A percentile compares a stretch with the other conserved stretches of the same genome.
phyloP scores from a whole-genome alignment of 2,329 filamentous ascomycete genomes.

The Rugonectria rugulosa region DNA sequence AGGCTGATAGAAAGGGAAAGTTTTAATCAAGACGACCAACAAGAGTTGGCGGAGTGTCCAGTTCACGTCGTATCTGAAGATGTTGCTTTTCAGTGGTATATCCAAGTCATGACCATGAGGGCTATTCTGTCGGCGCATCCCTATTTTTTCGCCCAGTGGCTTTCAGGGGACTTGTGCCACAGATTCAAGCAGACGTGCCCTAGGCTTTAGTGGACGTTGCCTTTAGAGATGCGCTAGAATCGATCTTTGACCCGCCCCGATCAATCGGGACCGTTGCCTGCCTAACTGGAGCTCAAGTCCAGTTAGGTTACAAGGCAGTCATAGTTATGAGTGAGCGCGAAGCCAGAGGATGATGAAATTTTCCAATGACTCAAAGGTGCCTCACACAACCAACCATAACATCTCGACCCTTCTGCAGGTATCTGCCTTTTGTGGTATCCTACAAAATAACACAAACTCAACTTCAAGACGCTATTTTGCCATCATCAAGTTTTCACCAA shows the following conservation, averaged over 20 bases:
- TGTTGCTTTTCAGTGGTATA: too few species aligned
- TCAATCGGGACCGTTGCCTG: too few species aligned
- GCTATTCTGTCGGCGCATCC: too few species aligned
- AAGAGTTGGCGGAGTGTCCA: background rate
- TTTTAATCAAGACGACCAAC: background rate
- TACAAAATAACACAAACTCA: constrained; percentile 6
- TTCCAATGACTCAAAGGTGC: constrained; percentile 35
- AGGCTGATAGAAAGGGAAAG: constrained; percentile 23
- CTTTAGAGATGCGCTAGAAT: too few species aligned
- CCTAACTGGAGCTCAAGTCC: too few species aligned
- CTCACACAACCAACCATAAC: constrained; percentile 25
- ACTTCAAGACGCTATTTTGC: constrained; percentile 9
- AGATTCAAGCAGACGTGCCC: too few species aligned
- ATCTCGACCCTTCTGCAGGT: constrained; percentile 12
- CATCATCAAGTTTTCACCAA: background rate
- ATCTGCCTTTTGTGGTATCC: background rate
- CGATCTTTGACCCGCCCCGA: too few species aligned
- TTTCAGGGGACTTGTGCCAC: background rate
- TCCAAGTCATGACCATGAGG: too few species aligned
- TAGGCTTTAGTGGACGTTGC: too few species aligned
- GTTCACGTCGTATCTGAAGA: too few species aligned
- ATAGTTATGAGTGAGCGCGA: constrained; percentile 38
- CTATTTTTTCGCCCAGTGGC: background rate
- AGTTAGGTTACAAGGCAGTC: constrained; percentile 31
- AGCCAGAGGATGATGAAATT: constrained; percentile 37